phyloP scores from a whole-genome alignment of 2,329 filamentous ascomycete species.

The Phialemoniopsis sp. region DNA sequence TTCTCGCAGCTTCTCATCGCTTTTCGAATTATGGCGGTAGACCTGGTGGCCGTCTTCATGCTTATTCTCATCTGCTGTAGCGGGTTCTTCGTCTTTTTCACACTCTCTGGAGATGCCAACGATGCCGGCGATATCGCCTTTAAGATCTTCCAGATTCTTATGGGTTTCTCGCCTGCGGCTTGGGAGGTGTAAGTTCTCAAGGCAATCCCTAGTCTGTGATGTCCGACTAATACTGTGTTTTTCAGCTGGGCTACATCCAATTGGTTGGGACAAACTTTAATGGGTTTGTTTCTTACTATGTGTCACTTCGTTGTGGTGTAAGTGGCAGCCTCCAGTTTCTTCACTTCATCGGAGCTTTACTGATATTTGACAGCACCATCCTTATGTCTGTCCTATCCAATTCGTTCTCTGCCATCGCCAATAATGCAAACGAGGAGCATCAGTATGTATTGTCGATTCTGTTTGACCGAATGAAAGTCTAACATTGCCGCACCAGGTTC shows the following conservation, averaged over 20 bases:
- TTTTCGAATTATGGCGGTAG: constrained; percentile 89
- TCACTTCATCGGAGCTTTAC: neutral
- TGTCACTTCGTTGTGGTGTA: constrained; percentile 90
- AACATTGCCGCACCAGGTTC: constrained; percentile 48
- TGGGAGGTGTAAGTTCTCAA: constrained; percentile 69
- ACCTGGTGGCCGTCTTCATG: constrained; percentile 79
- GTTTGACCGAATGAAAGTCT: neutral
- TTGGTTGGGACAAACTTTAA: constrained; percentile 67
- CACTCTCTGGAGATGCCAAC: constrained; percentile 69
- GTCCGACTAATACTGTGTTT: neutral
- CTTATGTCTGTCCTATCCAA: constrained; percentile 95
- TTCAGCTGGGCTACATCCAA: constrained; percentile 70
- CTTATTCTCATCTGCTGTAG: constrained; percentile 85
- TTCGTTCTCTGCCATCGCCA: constrained; percentile 91
- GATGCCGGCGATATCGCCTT: constrained; percentile 76
- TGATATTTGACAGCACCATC: constrained; percentile 59
- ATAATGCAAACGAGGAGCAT: constrained; percentile 90
- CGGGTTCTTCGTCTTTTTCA: constrained; percentile 94
- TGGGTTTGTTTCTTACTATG: constrained; percentile 84
- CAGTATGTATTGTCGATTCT: constrained; percentile 38
- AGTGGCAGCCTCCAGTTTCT: constrained; percentile 17
- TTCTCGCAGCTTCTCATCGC: constrained; percentile 93
- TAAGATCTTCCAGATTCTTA: constrained; percentile 86
- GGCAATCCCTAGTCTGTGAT: no score
- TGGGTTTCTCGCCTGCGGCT: constrained; percentile 93